Conservation (phyloP, 2,329 filamentous ascomycete species). For the Domatiomyces catenatus region DNA sequence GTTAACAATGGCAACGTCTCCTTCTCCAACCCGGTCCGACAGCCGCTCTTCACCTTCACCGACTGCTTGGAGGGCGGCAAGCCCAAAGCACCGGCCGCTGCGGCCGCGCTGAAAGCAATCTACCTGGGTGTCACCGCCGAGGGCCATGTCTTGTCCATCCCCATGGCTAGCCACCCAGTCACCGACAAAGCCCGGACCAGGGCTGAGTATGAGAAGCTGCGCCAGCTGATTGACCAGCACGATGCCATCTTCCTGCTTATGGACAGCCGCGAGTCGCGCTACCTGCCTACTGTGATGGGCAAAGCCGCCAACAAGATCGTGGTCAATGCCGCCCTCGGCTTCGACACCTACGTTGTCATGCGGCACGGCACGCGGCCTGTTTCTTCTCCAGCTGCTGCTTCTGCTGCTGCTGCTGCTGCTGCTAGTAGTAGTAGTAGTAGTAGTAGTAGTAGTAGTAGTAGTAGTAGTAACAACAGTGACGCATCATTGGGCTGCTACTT, state of each 20-base stretch:
- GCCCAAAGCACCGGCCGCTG: constrained; percentile 67
- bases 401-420: neutral
- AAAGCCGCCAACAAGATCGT: constrained; percentile 89
- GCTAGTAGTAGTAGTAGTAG: too few relatives aligned
- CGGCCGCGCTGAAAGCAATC: constrained; percentile 65
- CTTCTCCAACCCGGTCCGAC: constrained; percentile 89
- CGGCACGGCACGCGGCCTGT: constrained; percentile 60
- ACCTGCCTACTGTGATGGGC: constrained; percentile 91
- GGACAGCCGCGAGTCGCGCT: constrained; percentile 87
- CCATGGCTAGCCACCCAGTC: constrained; percentile 89
- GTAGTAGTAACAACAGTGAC: too few relatives aligned
- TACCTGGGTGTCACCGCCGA: constrained; percentile 76
- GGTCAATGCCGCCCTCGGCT: constrained; percentile 88
- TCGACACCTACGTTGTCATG: constrained; percentile 96
- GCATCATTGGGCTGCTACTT: constrained; percentile 73
- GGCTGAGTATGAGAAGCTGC: constrained; percentile 59
- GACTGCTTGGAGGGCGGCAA: constrained; percentile 78
- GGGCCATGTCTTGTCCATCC: constrained; percentile 71
- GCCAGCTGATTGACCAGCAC: constrained; percentile 62
- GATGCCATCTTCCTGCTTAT: constrained; percentile 93
- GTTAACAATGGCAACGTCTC: constrained; percentile 87
- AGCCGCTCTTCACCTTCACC: constrained; percentile 78
- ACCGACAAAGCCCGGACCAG: constrained; percentile 54
- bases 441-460: too few relatives aligned
- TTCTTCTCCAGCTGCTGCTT: constrained; percentile 36